phyloP scores from a whole-genome alignment of 2,329 filamentous ascomycete genomes.

The Grosmannia serpens region DNA sequence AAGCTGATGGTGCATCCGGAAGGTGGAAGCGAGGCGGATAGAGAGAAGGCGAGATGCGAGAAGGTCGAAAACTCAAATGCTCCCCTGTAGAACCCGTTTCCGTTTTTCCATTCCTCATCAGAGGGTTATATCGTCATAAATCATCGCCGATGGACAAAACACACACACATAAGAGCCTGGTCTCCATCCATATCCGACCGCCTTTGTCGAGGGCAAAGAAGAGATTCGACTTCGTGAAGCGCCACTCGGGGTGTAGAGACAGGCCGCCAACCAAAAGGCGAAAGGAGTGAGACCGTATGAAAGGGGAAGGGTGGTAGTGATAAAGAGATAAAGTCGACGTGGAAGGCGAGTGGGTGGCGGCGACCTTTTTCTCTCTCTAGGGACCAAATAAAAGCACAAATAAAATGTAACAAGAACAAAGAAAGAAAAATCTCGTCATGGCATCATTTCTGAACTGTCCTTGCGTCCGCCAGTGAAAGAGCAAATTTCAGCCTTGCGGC shows the following conservation, averaged over 20 bases:
- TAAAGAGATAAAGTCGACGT: background rate
- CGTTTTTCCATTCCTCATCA: constrained; percentile 7
- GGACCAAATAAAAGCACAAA: constrained; percentile 1
- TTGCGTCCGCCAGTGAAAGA: constrained; percentile 33
- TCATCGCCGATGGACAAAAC: constrained; percentile 12
- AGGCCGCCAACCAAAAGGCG: background rate
- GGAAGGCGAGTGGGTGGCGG: background rate
- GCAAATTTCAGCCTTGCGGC: constrained; percentile 43
- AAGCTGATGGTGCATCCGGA: constrained; percentile 18
- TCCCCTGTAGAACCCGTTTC: constrained; percentile 17
- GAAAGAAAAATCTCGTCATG: constrained; percentile 19
- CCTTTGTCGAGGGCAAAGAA: background rate
- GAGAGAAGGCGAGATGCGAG: constrained; percentile 12
- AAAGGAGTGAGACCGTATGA: constrained; percentile 1
- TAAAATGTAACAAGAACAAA: constrained; percentile 5
- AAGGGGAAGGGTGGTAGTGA: background rate
- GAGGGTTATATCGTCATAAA: constrained; percentile 11
- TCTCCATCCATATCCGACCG: constrained; percentile 3
- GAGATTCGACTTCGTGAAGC: constrained; percentile 5
- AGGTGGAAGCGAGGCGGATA: constrained; percentile 10
- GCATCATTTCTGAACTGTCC: constrained; percentile 29
- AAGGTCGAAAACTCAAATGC: constrained; percentile 26
- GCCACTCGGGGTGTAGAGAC: constrained; percentile 3
- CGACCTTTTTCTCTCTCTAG: background rate
- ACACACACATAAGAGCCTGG: constrained; percentile 3